A percentile compares a stretch with the other conserved stretches of the same genome.
Evolutionary conservation across 192 early-diverging fungal genomes (phyloP).

Genomic region (Helicostylum pulchrum): DNA sequence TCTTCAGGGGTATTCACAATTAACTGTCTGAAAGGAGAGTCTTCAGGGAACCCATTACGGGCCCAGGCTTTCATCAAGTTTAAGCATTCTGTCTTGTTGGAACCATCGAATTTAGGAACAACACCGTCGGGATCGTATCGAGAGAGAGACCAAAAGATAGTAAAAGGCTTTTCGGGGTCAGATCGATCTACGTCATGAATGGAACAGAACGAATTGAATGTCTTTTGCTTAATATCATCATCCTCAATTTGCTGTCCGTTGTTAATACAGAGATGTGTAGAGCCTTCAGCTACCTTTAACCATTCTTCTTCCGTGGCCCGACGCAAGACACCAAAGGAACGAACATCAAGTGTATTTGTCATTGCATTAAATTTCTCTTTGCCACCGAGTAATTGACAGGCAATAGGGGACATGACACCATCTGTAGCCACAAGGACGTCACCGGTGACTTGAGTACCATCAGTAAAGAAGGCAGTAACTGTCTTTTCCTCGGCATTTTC

Average conservation of each 20-base stretch:
- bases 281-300: background rate
- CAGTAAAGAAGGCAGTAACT: slow-evolving; percentile 20
- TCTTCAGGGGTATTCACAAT: background rate
- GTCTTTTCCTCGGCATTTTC: slow-evolving; percentile 11
- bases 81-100: background rate
- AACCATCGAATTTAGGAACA: background rate
- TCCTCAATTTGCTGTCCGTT: background rate
- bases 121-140: too few species aligned
- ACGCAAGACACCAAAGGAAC: background rate
- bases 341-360: background rate
- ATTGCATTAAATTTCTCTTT: background rate
- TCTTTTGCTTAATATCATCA: background rate
- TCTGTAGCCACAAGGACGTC: slow-evolving; percentile 36
- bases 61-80: slow-evolving; percentile 1
- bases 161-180: too few species aligned
- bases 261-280: background rate
- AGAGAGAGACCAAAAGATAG: too few species aligned
- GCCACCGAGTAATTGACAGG: slow-evolving; percentile 9
- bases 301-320: slow-evolving; percentile 10
- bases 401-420: slow-evolving; percentile 29
- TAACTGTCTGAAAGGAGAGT: background rate
- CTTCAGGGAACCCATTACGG: background rate
- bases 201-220: background rate
- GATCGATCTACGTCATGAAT: background rate
- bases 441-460: slow-evolving; percentile 15